Conservation (phyloP, 805 yeast species). For the Brettanomyces naardenensis region DNA sequence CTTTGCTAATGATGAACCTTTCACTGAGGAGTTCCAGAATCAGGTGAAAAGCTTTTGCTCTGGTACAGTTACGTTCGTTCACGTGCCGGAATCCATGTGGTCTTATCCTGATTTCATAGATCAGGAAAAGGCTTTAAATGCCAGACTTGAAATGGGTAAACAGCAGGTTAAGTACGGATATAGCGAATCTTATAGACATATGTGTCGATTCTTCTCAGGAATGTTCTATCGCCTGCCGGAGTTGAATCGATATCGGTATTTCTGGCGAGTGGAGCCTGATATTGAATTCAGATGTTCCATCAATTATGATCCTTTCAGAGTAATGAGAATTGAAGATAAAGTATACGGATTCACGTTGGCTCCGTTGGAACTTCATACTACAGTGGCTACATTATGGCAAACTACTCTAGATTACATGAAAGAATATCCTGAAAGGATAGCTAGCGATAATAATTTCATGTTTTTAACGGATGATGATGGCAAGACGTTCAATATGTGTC, state of each 20-base stretch:
- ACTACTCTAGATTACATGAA: conserved; percentile 56
- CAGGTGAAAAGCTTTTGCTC: conserved; percentile 39
- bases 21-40: conserved; percentile 65
- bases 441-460: conserved; percentile 37
- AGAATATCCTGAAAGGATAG: conserved; percentile 42
- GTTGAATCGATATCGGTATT: conserved; percentile 54
- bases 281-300: conserved; percentile 62
- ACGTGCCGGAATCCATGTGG: conserved; percentile 45
- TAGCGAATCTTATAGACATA: conserved; percentile 62
- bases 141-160: conserved; percentile 29
- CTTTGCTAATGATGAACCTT: conserved; percentile 77
- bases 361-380: conserved; percentile 62
- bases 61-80: conserved; percentile 41
- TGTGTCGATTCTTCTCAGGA: conserved; percentile 78
- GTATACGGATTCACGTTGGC: conserved; percentile 70
- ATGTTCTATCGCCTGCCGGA: conserved; percentile 55
- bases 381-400: conserved; percentile 63
- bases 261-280: conserved; percentile 78
- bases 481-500: conserved; percentile 43
- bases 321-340: conserved; percentile 61
- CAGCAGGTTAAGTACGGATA: conserved; percentile 54
- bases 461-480: conserved; percentile 42
- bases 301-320: conserved; percentile 70
- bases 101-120: conserved; percentile 40
- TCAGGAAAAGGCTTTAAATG: conserved; percentile 26